phyloP scores from a whole-genome alignment of 2,329 filamentous ascomycete species.

The Alternaria gaisen region DNA sequence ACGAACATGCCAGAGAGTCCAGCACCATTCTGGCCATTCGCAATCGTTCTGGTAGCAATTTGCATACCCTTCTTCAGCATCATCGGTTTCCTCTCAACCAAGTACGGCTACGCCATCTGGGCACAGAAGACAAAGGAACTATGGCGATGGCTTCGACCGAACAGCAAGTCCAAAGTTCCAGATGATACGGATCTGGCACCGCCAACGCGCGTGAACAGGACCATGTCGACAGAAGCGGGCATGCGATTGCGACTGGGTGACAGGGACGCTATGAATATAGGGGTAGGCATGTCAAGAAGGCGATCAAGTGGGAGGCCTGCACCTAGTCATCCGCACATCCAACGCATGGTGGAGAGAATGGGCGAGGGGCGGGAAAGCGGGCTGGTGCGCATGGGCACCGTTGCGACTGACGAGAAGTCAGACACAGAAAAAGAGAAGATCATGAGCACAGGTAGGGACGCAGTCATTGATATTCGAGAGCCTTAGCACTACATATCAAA shows the following conservation, averaged over 20 bases:
- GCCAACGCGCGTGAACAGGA: slow-evolving; percentile 26
- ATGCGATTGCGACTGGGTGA: slow-evolving; percentile 26
- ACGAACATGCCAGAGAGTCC: slow-evolving; percentile 55
- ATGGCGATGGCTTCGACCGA: slow-evolving; percentile 40
- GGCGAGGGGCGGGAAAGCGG: slow-evolving; percentile 40
- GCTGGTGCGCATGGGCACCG: slow-evolving; percentile 32
- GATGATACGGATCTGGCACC: slow-evolving; percentile 19
- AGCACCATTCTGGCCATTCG: slow-evolving; percentile 51
- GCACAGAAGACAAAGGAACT: slow-evolving; percentile 38
- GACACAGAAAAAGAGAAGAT: slow-evolving; percentile 3
- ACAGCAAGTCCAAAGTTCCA: slow-evolving; percentile 10
- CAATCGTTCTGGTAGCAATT: slow-evolving; percentile 52
- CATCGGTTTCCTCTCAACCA: slow-evolving; percentile 56
- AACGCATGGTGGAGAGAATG: slow-evolving; percentile 40
- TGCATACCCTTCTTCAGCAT: slow-evolving; percentile 59
- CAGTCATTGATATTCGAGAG: slow-evolving; percentile 32
- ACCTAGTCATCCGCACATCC: slow-evolving; percentile 41
- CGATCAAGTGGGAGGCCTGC: slow-evolving; percentile 22
- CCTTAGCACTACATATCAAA: slow-evolving; percentile 20
- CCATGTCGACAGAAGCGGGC: slow-evolving; percentile 40
- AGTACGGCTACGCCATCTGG: slow-evolving; percentile 52
- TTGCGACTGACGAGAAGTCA: slow-evolving; percentile 16
- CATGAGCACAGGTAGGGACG: slow-evolving; percentile 27
- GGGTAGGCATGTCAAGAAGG: slow-evolving; percentile 5
- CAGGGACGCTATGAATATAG: not conserved